phyloP scores from a whole-genome alignment of 257 asterid genomes.

The Cordia subcordata region DNA sequence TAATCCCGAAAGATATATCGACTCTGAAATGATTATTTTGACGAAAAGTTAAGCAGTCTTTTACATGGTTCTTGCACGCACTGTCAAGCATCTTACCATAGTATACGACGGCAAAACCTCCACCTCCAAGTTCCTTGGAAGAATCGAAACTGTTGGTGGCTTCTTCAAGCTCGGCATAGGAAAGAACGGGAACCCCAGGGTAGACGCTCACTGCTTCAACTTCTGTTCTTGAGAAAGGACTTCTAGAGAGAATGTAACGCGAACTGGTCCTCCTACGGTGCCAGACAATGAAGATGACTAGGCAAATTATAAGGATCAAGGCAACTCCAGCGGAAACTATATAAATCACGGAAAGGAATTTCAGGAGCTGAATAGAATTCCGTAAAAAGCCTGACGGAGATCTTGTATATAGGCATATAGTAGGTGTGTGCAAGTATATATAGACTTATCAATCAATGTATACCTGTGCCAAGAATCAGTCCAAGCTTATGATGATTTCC shows the following conservation, averaged over 20 bases:
- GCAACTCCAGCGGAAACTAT: neutral
- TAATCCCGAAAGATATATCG: too few species aligned
- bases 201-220: neutral
- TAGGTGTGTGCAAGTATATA: too few species aligned
- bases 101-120: constrained; percentile 28
- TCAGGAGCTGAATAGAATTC: neutral
- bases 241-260: neutral
- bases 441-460: neutral
- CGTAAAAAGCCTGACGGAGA: neutral
- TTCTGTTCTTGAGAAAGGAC: constrained; percentile 1
- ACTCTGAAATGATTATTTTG: too few species aligned
- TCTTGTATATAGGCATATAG: too few species aligned
- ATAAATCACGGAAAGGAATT: neutral
- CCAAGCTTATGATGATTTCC: too few species aligned
- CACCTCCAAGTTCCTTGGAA: constrained; percentile 26
- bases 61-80: neutral
- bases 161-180: constrained; percentile 19
- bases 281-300: neutral
- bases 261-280: neutral
- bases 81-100: constrained; percentile 27
- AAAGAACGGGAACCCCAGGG: constrained; percentile 1
- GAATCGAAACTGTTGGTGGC: constrained; percentile 16
- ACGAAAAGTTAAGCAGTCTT: neutral
- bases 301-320: neutral
- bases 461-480: constrained; percentile 5